Base-by-base conservation (phyloP, 176 grass and related monocot species). In the maize (Zea mays) region DNA sequence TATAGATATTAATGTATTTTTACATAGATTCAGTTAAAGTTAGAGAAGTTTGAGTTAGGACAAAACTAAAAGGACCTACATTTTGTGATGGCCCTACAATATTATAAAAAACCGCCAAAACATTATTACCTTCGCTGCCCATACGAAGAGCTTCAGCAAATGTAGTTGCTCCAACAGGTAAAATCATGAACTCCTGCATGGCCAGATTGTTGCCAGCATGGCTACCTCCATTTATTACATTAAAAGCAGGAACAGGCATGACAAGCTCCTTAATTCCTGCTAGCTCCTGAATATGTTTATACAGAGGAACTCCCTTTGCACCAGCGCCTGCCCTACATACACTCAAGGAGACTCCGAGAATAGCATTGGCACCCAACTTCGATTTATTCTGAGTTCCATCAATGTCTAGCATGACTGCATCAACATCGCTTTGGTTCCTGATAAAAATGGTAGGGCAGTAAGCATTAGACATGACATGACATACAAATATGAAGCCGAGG, bases 171-270 rank as follows among this genome's bases (percentile, higher is more conserved):
- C 96, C 96, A 37, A 99, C 72, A 0, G 96, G 96, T 77, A 99
- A 81, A 82, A 99, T 89, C 92, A 99, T 99, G 81, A 99, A 95
- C 64, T 98, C 96, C 77, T 99, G 96, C 90, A 99, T 99, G 33
- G 96, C 96, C 41, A 99, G 78, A 77, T 95, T 95, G 68, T 99
- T 99, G 71, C 96, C 96, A n/a, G 96, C 92, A 82, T 99, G 96
- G 67, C 92, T 99, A 57, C 96, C 96, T 67, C 96, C 96, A 68
- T 98, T 98, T 79, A 98, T 98, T 40, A 98, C 96, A 78, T 98
- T 98, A 59, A 98, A 98, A 89, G 96, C 96, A 56, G 96, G 96
- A 43, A 98, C 96, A 19, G 96, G 96, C 92, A 98, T 98, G 62
- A 95, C 85, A 71, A 98, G 92, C 54, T 98, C 90, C 71, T 92